Evolutionary conservation across 495 filamentous ascomycete species (phyloP).

Genomic region (Penicillium samsonianum): DNA sequence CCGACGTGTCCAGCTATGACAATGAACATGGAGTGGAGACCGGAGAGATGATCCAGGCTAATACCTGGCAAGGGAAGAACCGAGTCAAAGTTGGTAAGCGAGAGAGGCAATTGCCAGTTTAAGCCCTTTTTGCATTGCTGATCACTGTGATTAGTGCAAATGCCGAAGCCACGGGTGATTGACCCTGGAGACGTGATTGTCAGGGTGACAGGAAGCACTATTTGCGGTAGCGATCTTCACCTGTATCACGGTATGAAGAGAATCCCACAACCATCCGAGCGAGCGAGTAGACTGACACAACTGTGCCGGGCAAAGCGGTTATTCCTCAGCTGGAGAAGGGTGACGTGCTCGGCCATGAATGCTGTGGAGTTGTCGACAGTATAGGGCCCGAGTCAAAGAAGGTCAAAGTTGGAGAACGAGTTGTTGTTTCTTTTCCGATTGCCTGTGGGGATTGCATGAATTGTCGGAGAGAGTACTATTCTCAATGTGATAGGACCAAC

Average conservation of each 20-base stretch:
- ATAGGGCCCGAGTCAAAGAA: slow-evolving; percentile 62
- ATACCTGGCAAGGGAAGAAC: slow-evolving; percentile 45
- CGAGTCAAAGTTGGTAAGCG: slow-evolving; percentile 35
- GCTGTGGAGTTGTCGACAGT: slow-evolving; percentile 77
- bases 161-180: slow-evolving; percentile 67
- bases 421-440: slow-evolving; percentile 87
- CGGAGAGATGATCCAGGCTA: slow-evolving; percentile 20
- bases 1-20: slow-evolving; percentile 33
- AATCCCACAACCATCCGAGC: not conserved
- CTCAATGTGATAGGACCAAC: slow-evolving; percentile 80
- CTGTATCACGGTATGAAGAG: slow-evolving; percentile 61
- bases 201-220: slow-evolving; percentile 79
- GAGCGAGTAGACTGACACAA: slow-evolving; percentile 1
- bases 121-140: not conserved
- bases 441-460: slow-evolving; percentile 69
- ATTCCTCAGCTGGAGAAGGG: slow-evolving; percentile 76
- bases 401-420: slow-evolving; percentile 68
- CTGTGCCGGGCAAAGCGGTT: slow-evolving; percentile 33
- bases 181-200: slow-evolving; percentile 79
- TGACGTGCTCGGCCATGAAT: slow-evolving; percentile 90
- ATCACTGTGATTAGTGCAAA: slow-evolving; percentile 46
- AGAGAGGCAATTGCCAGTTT: not conserved
- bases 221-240: slow-evolving; percentile 87
- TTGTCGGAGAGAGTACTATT: slow-evolving; percentile 73
- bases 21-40: slow-evolving; percentile 29